A percentile compares a stretch with the other conserved stretches of the same genome.
Conservation (phyloP, 495 filamentous ascomycete genomes). For the Lentithecium fluviatile region DNA sequence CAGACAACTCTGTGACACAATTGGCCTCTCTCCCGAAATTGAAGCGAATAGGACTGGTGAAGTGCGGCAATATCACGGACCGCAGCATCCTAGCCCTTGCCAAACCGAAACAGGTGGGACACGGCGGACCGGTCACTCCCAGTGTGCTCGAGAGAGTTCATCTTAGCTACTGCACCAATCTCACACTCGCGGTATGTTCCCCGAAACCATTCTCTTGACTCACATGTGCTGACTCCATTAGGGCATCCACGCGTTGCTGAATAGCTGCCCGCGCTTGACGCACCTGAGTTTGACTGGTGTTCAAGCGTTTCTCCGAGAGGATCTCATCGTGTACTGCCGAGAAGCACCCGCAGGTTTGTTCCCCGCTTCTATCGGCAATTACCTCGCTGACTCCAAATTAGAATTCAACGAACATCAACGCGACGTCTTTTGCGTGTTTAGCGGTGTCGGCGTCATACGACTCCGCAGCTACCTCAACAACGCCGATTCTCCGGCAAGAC, state of each 20-base stretch:
- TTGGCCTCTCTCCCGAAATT: constrained; percentile 88
- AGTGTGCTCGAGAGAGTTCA: constrained; percentile 87
- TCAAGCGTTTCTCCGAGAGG: constrained; percentile 70
- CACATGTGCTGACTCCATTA: constrained; percentile 42
- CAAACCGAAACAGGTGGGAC: constrained; percentile 49
- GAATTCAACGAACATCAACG: constrained; percentile 97
- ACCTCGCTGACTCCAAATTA: constrained; percentile 42
- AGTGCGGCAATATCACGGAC: constrained; percentile 87
- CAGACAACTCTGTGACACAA: constrained; percentile 80
- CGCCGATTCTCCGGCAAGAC: constrained; percentile 31
- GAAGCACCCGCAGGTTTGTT: constrained; percentile 70
- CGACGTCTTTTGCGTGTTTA: constrained; percentile 96
- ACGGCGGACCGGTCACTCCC: constrained; percentile 51
- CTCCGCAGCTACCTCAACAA: constrained; percentile 84
- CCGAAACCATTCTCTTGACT: neutral
- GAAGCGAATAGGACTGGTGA: constrained; percentile 90
- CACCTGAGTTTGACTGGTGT: constrained; percentile 97
- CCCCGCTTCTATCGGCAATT: neutral
- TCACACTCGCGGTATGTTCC: constrained; percentile 71
- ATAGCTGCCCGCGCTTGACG: constrained; percentile 86
- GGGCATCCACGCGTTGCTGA: constrained; percentile 88
- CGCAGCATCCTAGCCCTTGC: constrained; percentile 81
- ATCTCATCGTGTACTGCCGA: constrained; percentile 79
- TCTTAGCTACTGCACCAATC: constrained; percentile 86
- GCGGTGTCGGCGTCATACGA: constrained; percentile 74